Evolutionary conservation across 345 rosid species (phyloP).

Genomic region (Brassica carinata): DNA sequence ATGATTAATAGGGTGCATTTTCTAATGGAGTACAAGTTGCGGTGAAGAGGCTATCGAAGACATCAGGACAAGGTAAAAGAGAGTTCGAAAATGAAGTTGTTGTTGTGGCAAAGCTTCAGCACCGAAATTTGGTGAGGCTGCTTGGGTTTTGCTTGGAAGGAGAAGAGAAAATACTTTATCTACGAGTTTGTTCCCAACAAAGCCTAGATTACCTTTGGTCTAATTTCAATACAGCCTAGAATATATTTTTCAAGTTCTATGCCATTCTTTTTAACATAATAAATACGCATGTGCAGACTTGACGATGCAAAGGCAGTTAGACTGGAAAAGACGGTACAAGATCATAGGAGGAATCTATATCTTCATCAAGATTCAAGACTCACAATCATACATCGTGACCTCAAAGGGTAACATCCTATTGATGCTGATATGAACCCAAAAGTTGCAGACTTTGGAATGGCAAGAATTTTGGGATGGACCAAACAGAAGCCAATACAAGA

Average conservation of each 20-base stretch:
- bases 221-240: neutral
- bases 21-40: constrained; percentile 10
- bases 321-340: constrained; percentile 39
- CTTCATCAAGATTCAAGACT: constrained; percentile 53
- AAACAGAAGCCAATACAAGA: constrained; percentile 41
- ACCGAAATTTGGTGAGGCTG: neutral
- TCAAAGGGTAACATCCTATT: constrained; percentile 51
- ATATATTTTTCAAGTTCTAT: neutral
- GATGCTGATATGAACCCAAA: constrained; percentile 45
- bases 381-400: constrained; percentile 48
- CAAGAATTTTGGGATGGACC: constrained; percentile 37
- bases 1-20: neutral
- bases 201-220: constrained; percentile 14
- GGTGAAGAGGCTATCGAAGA: constrained; percentile 8
- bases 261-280: neutral
- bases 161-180: constrained; percentile 15
- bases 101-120: constrained; percentile 22
- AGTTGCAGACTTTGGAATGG: constrained; percentile 53
- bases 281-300: constrained; percentile 26
- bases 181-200: constrained; percentile 13
- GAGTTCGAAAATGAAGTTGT: constrained; percentile 16
- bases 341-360: constrained; percentile 49
- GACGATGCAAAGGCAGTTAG: constrained; percentile 1
- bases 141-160: constrained; percentile 6
- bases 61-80: constrained; percentile 23